A percentile compares a stretch with the other conserved stretches of the same genome.
Evolutionary conservation across 257 asterid species (phyloP).

Genomic region (Perilla frutescens): DNA sequence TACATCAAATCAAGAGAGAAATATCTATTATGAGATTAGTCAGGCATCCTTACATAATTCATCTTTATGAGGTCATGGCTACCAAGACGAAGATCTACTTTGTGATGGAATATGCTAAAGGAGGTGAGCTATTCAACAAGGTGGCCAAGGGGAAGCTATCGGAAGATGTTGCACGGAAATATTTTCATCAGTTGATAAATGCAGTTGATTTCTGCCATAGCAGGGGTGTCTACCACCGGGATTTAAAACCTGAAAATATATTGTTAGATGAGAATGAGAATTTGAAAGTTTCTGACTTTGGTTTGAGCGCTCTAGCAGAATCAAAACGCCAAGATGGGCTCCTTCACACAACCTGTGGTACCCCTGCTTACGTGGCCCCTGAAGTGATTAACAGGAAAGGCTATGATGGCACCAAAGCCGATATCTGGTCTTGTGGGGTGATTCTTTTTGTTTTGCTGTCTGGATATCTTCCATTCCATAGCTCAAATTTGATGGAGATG

Average conservation of each 20-base stretch:
- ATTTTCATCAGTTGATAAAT: conserved; percentile 71
- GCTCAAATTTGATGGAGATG: conserved; percentile 84
- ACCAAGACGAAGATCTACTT: conserved; percentile 87
- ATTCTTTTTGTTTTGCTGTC: conserved; percentile 71
- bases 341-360: conserved; percentile 89
- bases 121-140: conserved; percentile 88
- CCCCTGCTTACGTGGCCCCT: conserved; percentile 96
- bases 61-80: conserved; percentile 89
- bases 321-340: conserved; percentile 84
- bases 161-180: conserved; percentile 67
- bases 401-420: conserved; percentile 85
- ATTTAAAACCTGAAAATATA: conserved; percentile 81
- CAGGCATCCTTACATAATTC: conserved; percentile 71
- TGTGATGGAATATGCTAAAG: conserved; percentile 82
- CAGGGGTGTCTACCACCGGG: conserved; percentile 88
- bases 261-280: conserved; percentile 83
- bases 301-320: conserved; percentile 80
- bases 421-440: conserved; percentile 94
- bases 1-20: conserved; percentile 79
- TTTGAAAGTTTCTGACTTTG: conserved; percentile 83
- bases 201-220: conserved; percentile 92
- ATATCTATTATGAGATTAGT: conserved; percentile 78
- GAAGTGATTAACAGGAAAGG: conserved; percentile 85
- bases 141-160: conserved; percentile 72
- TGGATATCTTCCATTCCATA: conserved; percentile 85